A percentile compares a stretch with the other conserved stretches of the same genome.
phyloP scores from a whole-genome alignment of 495 filamentous ascomycete genomes.

The Tetracladium marchalianum region DNA sequence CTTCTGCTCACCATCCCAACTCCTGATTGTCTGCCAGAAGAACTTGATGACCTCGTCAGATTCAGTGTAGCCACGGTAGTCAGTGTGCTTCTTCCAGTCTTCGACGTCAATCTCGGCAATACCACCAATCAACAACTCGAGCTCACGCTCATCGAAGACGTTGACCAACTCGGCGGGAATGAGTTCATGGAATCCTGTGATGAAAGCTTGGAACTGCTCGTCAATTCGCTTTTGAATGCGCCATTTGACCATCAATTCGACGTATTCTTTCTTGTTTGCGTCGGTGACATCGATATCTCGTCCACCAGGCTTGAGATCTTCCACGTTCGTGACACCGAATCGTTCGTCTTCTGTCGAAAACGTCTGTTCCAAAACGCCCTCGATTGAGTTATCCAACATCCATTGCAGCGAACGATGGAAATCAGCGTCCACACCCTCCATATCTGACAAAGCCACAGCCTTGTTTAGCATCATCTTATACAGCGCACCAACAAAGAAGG shows the following conservation, averaged over 20 bases:
- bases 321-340: constrained; percentile 84
- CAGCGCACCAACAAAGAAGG: constrained; percentile 98
- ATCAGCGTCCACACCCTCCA: constrained; percentile 98
- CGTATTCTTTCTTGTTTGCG: constrained; percentile 90
- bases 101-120: constrained; percentile 99
- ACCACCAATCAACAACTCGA: constrained; percentile 94
- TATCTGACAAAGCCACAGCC: constrained; percentile 82
- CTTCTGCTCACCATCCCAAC: constrained; percentile 98
- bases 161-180: constrained; percentile 95
- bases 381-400: constrained; percentile 96
- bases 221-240: constrained; percentile 96
- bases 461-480: constrained; percentile 99
- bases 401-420: constrained; percentile 92
- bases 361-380: constrained; percentile 79
- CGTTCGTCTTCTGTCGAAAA: constrained; percentile 96
- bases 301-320: constrained; percentile 87
- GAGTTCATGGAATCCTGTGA: constrained; percentile 93
- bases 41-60: constrained; percentile 91
- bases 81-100: constrained; percentile 99
- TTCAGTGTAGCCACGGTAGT: constrained; percentile 99
- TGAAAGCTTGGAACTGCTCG: constrained; percentile 97
- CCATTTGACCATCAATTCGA: constrained; percentile 97
- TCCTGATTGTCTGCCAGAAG: constrained; percentile 96
- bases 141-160: constrained; percentile 95
- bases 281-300: constrained; percentile 92